A percentile compares a stretch with the other conserved stretches of the same genome.
These are phyloP conservation scores for Penicillium cosmopolitanum DNA, from an alignment of 495 filamentous ascomycete genomes.

Conservation along the genomic window DNA sequence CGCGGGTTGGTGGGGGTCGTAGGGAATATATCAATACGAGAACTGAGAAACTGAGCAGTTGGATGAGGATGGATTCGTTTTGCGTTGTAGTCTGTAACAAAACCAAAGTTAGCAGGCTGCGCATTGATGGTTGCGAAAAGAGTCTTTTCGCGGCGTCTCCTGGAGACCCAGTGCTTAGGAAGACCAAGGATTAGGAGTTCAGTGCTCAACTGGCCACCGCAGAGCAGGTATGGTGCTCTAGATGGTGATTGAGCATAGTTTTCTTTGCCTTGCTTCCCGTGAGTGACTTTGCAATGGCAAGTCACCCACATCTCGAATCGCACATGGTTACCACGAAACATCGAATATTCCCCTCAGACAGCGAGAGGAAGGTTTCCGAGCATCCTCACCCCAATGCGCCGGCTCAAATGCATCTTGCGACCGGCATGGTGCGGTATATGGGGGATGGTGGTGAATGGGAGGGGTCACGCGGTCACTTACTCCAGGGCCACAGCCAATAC, in stretches of 20 bases:
- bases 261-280: conserved; percentile 2
- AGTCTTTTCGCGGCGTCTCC: neutral
- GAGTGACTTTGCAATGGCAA: neutral
- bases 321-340: conserved; percentile 14
- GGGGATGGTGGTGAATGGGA: conserved; percentile 11
- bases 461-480: conserved; percentile 28
- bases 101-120: neutral
- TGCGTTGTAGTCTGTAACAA: conserved; percentile 5
- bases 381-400: neutral
- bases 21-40: neutral
- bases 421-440: neutral
- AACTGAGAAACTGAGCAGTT: neutral
- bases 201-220: neutral
- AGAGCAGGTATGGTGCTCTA: neutral
- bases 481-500: conserved; percentile 1
- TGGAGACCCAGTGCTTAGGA: neutral
- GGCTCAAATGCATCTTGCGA: conserved; percentile 14
- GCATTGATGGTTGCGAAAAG: neutral
- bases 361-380: neutral
- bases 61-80: neutral
- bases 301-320: conserved; percentile 4
- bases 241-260: neutral
- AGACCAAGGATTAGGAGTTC: neutral
- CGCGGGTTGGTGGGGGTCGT: conserved; percentile 17
- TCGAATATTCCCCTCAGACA: neutral